Evolutionary conservation across 805 yeast genomes (phyloP).

Genomic region (Candida vaughaniae): DNA sequence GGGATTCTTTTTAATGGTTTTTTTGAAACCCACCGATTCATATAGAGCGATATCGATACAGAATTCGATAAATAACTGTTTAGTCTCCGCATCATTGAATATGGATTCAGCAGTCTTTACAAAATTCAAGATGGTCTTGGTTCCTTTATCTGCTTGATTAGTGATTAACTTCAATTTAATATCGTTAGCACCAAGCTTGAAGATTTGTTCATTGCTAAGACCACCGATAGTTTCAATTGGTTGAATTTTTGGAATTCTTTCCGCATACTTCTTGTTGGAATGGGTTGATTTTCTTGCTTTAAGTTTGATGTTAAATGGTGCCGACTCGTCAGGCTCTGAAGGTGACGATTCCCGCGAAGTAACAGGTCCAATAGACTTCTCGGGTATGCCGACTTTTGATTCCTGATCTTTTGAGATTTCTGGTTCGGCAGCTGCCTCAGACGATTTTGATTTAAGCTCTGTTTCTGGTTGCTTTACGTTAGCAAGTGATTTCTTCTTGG

Average conservation of each 20-base stretch:
- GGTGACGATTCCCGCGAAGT: not conserved
- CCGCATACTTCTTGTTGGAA: conserved; percentile 23
- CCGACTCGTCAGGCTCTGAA: not conserved
- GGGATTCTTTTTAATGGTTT: conserved; percentile 22
- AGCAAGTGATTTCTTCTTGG: too few species aligned
- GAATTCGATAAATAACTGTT: conserved; percentile 24
- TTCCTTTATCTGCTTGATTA: conserved; percentile 21
- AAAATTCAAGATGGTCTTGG: conserved; percentile 9
- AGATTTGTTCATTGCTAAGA: conserved; percentile 32
- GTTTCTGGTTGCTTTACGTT: too few species aligned
- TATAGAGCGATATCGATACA: conserved; percentile 35
- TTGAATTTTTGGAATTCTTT: conserved; percentile 28
- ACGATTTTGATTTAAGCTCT: too few species aligned
- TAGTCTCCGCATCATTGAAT: conserved; percentile 8
- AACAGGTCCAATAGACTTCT: too few species aligned
- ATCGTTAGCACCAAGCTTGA: conserved; percentile 30
- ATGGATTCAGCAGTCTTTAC: conserved; percentile 1
- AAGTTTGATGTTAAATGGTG: conserved; percentile 25
- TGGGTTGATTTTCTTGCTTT: conserved; percentile 21
- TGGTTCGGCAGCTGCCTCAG: too few species aligned
- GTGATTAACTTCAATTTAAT: conserved; percentile 37
- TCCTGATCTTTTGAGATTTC: not conserved
- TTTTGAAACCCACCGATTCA: conserved; percentile 36
- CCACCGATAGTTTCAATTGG: conserved; percentile 40
- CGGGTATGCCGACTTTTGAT: too few species aligned